phyloP scores from a whole-genome alignment of 352 stramenopile species.

The Globisporangium uncinulatum region DNA sequence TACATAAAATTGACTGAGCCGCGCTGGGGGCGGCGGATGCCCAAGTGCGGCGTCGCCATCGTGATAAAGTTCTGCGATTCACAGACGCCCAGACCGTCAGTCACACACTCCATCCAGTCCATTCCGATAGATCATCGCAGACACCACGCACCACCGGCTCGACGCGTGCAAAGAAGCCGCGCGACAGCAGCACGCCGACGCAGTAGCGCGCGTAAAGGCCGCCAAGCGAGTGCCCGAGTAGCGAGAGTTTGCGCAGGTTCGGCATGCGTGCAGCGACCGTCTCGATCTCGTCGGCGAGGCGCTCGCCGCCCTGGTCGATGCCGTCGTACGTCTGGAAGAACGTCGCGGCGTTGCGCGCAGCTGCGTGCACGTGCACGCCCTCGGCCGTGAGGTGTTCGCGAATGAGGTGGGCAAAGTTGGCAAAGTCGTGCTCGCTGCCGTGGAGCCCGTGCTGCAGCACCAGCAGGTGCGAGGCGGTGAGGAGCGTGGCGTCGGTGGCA shows the following conservation, averaged over 20 bases:
- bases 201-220: conserved; percentile 79
- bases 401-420: conserved; percentile 49
- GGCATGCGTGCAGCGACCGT: conserved; percentile 48
- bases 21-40: conserved; percentile 55
- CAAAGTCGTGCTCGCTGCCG: conserved; percentile 60
- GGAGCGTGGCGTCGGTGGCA: background rate
- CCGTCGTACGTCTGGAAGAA: conserved; percentile 80
- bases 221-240: conserved; percentile 74
- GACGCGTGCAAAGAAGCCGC: conserved; percentile 64
- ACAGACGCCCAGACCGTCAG: conserved; percentile 2
- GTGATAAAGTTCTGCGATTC: conserved; percentile 87
- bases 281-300: conserved; percentile 68
- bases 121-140: background rate
- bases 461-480: conserved; percentile 47
- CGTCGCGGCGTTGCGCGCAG: conserved; percentile 39
- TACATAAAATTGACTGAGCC: conserved; percentile 57
- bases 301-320: conserved; percentile 56
- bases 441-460: conserved; percentile 69
- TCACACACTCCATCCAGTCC: background rate
- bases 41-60: conserved; percentile 70
- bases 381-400: conserved; percentile 32
- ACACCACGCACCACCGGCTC: conserved; percentile 44
- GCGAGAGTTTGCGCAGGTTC: conserved; percentile 55
- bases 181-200: conserved; percentile 52
- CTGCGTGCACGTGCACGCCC: conserved; percentile 42